A percentile compares a stretch with the other conserved stretches of the same genome.
Evolutionary conservation across 306 rosid species (phyloP).

Genomic region (Sicyos edulis): DNA sequence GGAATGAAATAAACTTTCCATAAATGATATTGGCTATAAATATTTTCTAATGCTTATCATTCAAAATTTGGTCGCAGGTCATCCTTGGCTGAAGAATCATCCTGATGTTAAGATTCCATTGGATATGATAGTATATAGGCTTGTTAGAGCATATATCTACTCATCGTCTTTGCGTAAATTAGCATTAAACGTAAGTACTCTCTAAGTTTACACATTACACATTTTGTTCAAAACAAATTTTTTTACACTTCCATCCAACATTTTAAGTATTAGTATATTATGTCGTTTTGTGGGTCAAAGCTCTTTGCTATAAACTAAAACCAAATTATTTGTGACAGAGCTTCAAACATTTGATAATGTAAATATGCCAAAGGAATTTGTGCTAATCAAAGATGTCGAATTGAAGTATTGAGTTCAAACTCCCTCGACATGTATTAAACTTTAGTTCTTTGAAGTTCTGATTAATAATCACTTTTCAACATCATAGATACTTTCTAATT

Average conservation of each 20-base stretch:
- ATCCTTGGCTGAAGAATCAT: conserved; percentile 63
- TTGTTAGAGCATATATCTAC: conserved; percentile 53
- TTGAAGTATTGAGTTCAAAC: not conserved
- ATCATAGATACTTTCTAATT: not conserved
- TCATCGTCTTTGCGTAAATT: conserved; percentile 71
- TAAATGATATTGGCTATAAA: not conserved
- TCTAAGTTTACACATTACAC: not conserved
- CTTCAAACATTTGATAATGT: not conserved
- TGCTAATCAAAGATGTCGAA: not conserved
- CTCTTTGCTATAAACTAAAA: not conserved
- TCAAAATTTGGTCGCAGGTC: conserved; percentile 42
- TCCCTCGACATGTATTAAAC: not conserved
- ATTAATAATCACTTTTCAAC: not conserved
- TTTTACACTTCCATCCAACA: not conserved
- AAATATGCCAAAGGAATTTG: not conserved
- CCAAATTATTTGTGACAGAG: not conserved
- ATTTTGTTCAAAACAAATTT: not conserved
- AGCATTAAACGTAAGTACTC: conserved; percentile 54
- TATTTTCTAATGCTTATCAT: not conserved
- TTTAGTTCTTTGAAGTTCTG: not conserved
- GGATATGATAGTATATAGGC: conserved; percentile 64
- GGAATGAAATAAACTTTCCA: not conserved
- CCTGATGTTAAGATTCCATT: conserved; percentile 49
- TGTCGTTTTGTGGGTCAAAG: not conserved
- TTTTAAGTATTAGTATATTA: not conserved